Evolutionary conservation across 1,139 yeast genomes (phyloP), one percentile per base, ranked within the genome.

Genomic region (Martiniozyma asiatica): DNA sequence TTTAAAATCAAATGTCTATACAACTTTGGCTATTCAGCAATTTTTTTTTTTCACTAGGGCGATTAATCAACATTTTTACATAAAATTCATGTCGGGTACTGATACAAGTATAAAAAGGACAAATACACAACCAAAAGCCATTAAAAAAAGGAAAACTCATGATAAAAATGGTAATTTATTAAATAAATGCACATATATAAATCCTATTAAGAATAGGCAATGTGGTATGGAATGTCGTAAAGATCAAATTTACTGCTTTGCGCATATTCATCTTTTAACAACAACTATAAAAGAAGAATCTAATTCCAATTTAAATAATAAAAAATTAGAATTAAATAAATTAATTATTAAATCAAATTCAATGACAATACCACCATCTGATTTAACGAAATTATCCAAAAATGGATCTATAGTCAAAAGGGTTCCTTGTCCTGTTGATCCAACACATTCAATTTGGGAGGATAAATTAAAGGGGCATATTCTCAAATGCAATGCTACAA

Each of bases 371-470:
- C 6, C 6, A 6, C 7, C 8, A 6, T 17, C 8, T 17, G 18
- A 17, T 17, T 17, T 17, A 17, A 17, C 18, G 8, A 17, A 17
- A 17, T 6, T 6, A 8, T 17, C 18, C n/a, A 31, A 32, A 14
- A 42, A 43, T 18, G 53, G 51, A 1, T 44, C 44, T 16, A 50
- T 51, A 2, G 51, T 57, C 11, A 57, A 56, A 20, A 56, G 95
- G 37, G 63, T 85, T 0, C 71, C 76, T 4, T 85, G 96, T 52
- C 87, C 95, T 0, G 48, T 77, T 20, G 94, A 84, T 47, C 71
- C 76, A 0, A 62, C 68, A 5, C 96, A 85, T 50, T 66, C 79
- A 1, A 73, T 85, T 0, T 74, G 84, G 80, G 59, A 60, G 29
- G 58, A 63, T 26, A 73, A 70, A 31, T 48, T 82, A 27, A 51